Evolutionary conservation across 805 yeast genomes (phyloP).

Genomic region (Lipomyces yamadae): DNA sequence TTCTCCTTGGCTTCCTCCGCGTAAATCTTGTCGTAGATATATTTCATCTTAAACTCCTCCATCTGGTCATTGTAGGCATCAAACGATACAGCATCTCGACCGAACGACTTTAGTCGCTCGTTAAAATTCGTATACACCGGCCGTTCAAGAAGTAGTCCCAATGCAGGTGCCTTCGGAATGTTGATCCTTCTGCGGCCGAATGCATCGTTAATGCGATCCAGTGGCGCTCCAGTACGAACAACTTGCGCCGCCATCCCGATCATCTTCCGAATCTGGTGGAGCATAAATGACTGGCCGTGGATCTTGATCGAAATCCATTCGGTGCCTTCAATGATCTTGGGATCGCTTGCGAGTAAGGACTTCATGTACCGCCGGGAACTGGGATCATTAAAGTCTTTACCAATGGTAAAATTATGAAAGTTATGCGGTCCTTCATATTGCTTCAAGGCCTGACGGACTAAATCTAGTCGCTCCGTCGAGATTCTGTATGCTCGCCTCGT

Average conservation of each 20-base stretch:
- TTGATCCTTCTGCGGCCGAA: slow-evolving; percentile 76
- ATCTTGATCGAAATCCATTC: slow-evolving; percentile 96
- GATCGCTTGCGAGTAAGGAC: slow-evolving; percentile 76
- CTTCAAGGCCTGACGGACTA: slow-evolving; percentile 70
- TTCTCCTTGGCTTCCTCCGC: slow-evolving; percentile 87
- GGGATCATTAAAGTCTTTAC: slow-evolving; percentile 81
- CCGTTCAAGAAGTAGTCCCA: slow-evolving; percentile 85
- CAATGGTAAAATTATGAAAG: slow-evolving; percentile 85
- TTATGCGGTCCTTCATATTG: slow-evolving; percentile 86
- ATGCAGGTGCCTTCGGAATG: slow-evolving; percentile 96
- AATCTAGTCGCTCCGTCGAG: slow-evolving; percentile 61
- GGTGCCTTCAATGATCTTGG: slow-evolving; percentile 88
- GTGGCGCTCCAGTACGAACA: slow-evolving; percentile 84
- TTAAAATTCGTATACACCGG: slow-evolving; percentile 92
- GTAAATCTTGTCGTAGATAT: slow-evolving; percentile 90
- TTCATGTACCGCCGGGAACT: slow-evolving; percentile 86
- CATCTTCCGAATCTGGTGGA: slow-evolving; percentile 98
- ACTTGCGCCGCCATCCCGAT: slow-evolving; percentile 90
- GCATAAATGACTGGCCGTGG: slow-evolving; percentile 98
- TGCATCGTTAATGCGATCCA: slow-evolving; percentile 73
- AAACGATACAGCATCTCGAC: slow-evolving; percentile 77
- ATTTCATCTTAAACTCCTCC: slow-evolving; percentile 83
- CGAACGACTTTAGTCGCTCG: slow-evolving; percentile 66
- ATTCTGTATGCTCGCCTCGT: slow-evolving; percentile 73
- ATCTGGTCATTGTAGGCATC: slow-evolving; percentile 67